These are phyloP conservation scores for Lasiodiplodia hormozganensis DNA, from an alignment of 2,329 filamentous ascomycete genomes.

Conservation along the genomic window DNA sequence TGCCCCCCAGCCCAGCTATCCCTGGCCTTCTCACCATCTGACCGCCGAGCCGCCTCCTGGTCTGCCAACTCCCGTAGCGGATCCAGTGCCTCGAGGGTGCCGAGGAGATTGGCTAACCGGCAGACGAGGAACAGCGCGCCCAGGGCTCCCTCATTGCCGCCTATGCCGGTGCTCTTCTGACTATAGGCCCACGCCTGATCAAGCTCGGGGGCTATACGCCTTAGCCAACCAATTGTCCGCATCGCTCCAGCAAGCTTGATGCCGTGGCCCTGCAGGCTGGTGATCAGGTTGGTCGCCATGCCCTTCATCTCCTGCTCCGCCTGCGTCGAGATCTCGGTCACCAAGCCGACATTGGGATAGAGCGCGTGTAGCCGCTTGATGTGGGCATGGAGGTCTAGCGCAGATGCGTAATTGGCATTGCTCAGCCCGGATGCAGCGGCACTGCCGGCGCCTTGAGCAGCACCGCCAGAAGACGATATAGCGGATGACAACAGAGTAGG, in stretches of 20 bases:
- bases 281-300: slow-evolving; percentile 84
- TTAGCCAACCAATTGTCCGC: slow-evolving; percentile 88
- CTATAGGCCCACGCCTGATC: slow-evolving; percentile 53
- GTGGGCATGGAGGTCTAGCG: slow-evolving; percentile 90
- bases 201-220: slow-evolving; percentile 83
- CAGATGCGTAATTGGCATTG: slow-evolving; percentile 81
- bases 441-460: slow-evolving; percentile 54
- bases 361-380: slow-evolving; percentile 84
- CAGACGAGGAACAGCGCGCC: slow-evolving; percentile 89
- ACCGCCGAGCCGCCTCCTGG: slow-evolving; percentile 70
- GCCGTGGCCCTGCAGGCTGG: slow-evolving; percentile 74
- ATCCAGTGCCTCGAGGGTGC: slow-evolving; percentile 81
- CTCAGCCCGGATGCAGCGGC: slow-evolving; percentile 41
- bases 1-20: slow-evolving; percentile 72
- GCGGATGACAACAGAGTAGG: slow-evolving; percentile 84
- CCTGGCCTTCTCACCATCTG: slow-evolving; percentile 40
- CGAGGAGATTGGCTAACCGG: slow-evolving; percentile 78
- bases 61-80: slow-evolving; percentile 89
- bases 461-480: slow-evolving; percentile 59
- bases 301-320: slow-evolving; percentile 87
- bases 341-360: slow-evolving; percentile 79
- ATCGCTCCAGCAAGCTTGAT: slow-evolving; percentile 90
- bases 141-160: slow-evolving; percentile 67
- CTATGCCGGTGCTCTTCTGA: slow-evolving; percentile 35
- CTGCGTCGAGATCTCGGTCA: slow-evolving; percentile 75